Conservation (phyloP, 2,329 filamentous ascomycete genomes). For the Ophiognomonia clavigignenti-juglandacearum region DNA sequence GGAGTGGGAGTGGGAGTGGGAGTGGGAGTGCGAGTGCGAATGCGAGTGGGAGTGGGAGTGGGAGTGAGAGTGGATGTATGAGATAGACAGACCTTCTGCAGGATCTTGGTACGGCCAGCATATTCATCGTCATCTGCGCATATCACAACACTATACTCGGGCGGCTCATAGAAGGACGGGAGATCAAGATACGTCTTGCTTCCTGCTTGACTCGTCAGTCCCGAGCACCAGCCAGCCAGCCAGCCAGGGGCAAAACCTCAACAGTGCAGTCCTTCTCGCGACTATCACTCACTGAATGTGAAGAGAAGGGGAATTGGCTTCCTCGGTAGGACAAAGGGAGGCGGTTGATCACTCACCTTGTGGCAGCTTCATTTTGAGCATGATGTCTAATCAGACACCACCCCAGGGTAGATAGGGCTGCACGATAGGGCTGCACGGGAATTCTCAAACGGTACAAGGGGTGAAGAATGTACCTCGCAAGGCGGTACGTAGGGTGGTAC, state of each 20-base stretch:
- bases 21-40: background rate
- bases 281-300: background rate
- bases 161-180: slow-evolving; percentile 15
- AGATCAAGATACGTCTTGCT: slow-evolving; percentile 17
- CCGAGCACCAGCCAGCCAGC: background rate
- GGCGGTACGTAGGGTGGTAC: too few species aligned
- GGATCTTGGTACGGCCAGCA: slow-evolving; percentile 13
- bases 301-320: background rate
- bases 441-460: slow-evolving; percentile 3
- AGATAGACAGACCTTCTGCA: slow-evolving; percentile 12
- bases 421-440: too few species aligned
- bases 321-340: background rate
- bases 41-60: background rate
- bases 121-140: slow-evolving; percentile 17
- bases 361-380: slow-evolving; percentile 16
- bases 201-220: slow-evolving; percentile 10
- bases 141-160: slow-evolving; percentile 15
- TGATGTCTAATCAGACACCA: too few species aligned
- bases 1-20: background rate
- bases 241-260: too few species aligned
- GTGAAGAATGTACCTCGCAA: background rate
- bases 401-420: too few species aligned
- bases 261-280: background rate
- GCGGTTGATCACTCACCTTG: slow-evolving; percentile 12
- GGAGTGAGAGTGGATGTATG: background rate